Evolutionary conservation across 768 basidiomycete genomes (phyloP), one percentile per base, ranked within the genome.

Genomic region (Lactarius pseudohatsudake): DNA sequence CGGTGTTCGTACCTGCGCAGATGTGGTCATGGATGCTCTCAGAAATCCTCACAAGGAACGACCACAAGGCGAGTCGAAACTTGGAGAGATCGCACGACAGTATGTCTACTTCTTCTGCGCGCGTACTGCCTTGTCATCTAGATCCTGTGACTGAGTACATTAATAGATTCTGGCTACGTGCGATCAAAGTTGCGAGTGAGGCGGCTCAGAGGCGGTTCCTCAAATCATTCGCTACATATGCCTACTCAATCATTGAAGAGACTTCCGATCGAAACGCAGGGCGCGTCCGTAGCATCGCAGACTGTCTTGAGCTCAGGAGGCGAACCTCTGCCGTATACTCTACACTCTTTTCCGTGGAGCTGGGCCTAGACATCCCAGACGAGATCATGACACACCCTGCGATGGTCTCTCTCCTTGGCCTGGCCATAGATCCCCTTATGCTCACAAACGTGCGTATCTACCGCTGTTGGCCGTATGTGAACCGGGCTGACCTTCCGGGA

Each of bases 1-100:
- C 1, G 75, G 68, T 6, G 81, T 76, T 10, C 75, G 73, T 2
- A 38, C 69, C 4, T 71, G 76, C 40, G 76, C 74, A 0, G 71
- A 76, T 22, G 74, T 79, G 15, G 73, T 80, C 26, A 79, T 80
- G 72, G 78, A 81, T 64, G 79, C 79, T 15, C 5, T 69, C 81
- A 56, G 67, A 7, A 73, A 40, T 72, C 80, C 72, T 78, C 81
- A 5, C 55, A 76, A 43, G 76, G 62, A 30, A 66, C 76, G 16
- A 75, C 79, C 76, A 9, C 58, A 65, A 15, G 76, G 74, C 7
- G 81, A 83, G 66, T 74, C 71, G 28, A 69, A 81, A 8, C 73
- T 76, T 0, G 80, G 79, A 3, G 78, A 81, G 62, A 76, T 82
- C 32, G 72, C 77, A 4, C 69, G 77, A 58, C 74, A 79, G 82